Evolutionary conservation across 148 eudicot genomes (phyloP).

Genomic region (Tetragonia tetragonoides): DNA sequence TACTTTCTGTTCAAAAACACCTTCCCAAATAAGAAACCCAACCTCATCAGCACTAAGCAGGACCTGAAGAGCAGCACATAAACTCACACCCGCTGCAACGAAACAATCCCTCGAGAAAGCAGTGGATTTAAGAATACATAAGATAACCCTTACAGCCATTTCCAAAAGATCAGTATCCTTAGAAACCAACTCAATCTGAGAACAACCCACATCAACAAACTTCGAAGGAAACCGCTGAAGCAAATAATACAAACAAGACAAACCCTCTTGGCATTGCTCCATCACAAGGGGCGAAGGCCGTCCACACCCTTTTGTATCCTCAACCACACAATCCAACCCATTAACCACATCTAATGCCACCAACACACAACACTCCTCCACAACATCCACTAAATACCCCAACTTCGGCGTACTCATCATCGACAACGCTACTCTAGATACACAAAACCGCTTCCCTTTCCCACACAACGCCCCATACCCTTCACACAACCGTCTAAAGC

Average conservation of each 20-base stretch:
- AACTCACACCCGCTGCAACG: slow-evolving; percentile 94
- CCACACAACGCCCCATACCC: slow-evolving; percentile 49
- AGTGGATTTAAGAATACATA: slow-evolving; percentile 55
- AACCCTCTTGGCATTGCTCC: slow-evolving; percentile 97
- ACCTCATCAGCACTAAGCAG: slow-evolving; percentile 71
- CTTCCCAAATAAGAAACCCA: slow-evolving; percentile 57
- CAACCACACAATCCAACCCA: slow-evolving; percentile 57
- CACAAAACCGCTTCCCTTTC: slow-evolving; percentile 73
- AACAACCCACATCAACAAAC: slow-evolving; percentile 30
- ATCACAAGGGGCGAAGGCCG: slow-evolving; percentile 78
- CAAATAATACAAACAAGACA: slow-evolving; percentile 89
- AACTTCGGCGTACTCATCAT: slow-evolving; percentile 89
- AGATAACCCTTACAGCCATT: slow-evolving; percentile 44
- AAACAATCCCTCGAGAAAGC: slow-evolving; percentile 88
- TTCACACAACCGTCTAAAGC: slow-evolving; percentile 62
- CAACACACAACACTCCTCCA: slow-evolving; percentile 67
- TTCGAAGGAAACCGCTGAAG: slow-evolving; percentile 73
- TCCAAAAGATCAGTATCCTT: slow-evolving; percentile 33
- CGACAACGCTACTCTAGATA: slow-evolving; percentile 74
- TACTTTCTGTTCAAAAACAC: slow-evolving; percentile 44
- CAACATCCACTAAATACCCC: slow-evolving; percentile 72
- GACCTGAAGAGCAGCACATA: slow-evolving; percentile 81
- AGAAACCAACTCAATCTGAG: background rate
- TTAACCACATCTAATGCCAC: slow-evolving; percentile 60
- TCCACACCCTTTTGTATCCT: slow-evolving; percentile 51